Base-by-base conservation (phyloP, 495 filamentous ascomycete species). In the Tuber indicum region DNA sequence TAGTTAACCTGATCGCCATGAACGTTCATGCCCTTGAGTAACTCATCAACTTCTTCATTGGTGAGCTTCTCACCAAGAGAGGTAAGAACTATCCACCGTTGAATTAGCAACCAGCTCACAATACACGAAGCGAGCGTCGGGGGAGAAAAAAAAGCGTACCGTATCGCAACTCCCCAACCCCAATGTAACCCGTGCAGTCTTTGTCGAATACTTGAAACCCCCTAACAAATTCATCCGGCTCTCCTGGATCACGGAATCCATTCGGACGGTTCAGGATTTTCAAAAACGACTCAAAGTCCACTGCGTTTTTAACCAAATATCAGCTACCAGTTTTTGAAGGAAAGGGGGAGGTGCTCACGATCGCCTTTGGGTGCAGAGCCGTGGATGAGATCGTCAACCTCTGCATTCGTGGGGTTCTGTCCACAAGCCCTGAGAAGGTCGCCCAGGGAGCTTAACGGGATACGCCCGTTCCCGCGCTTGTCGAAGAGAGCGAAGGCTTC, bases 191-290 rank as follows among this genome's bases (percentile, higher is more conserved):
- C 72, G 94, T 97, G 90, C 95, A 91, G 85, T 99, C 96, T 87
- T 99, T 99, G 86, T 99, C 96, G 83, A 99, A 99, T 76, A 98
- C 96, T 86, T 98, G 96, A 86, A 99, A 99, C 71, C 95, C 96
- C 70, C 94, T 91, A 85, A 94, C 97, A 85, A 98, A 99, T 86
- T 98, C 95, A 80, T 98, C 94, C 16, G 95, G 95, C 85, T 98
- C 94, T 81, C 94, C 94, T 10, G 96, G 96, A 73, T 98, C 95
- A 81, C 96, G 94, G 91, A 98, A 99, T 74, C 96, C 96, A 84
- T 94, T 95, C 14, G 96, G 96, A 58, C 96, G 92, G 88, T 98
- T 98, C 77, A 99, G 92, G 81, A 98, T 89, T 84, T 94, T 95
- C 80, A 91, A 88, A 88, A 99, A 99, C 78, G 94, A 91, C 79